Evolutionary conservation across 2,329 filamentous ascomycete species (phyloP).

Genomic region (Madurella fahalii): DNA sequence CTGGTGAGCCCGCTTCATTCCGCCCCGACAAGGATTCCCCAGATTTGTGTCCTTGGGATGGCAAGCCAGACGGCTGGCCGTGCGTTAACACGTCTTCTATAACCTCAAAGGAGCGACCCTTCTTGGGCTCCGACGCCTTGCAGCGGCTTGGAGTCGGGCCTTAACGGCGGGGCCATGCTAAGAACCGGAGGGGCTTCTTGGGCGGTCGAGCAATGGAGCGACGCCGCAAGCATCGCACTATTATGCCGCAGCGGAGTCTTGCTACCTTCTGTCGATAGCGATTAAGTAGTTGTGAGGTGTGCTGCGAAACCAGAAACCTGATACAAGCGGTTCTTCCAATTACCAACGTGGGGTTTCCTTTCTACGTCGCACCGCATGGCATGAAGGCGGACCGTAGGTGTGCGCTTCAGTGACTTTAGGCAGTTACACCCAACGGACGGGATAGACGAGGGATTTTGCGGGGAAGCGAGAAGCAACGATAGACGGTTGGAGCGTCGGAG

Average conservation of each 20-base stretch:
- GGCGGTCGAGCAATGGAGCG: neutral
- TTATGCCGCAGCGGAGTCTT: constrained; percentile 3
- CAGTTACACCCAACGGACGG: constrained; percentile 1
- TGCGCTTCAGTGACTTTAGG: constrained; percentile 2
- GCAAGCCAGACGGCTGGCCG: constrained; percentile 1
- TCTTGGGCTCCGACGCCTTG: neutral
- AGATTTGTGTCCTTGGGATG: constrained; percentile 9
- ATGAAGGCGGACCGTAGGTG: neutral
- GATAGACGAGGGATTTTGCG: constrained; percentile 12
- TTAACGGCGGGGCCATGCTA: neutral
- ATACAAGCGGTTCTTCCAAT: constrained; percentile 22
- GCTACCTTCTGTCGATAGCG: constrained; percentile 11
- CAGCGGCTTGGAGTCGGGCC: neutral
- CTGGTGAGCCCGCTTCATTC: neutral
- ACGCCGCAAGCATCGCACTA: neutral
- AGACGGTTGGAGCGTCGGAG: constrained; percentile 15
- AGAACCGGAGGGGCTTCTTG: neutral
- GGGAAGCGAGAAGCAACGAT: constrained; percentile 10
- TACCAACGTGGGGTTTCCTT: constrained; percentile 5
- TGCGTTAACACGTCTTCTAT: neutral
- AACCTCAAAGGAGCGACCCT: neutral
- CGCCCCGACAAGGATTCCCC: constrained; percentile 18
- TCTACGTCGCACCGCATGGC: constrained; percentile 11
- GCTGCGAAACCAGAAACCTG: constrained; percentile 15
- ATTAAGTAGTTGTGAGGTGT: constrained; percentile 17